Base-by-base conservation (phyloP, 2,329 filamentous ascomycete species). In the Aulographum hederae region DNA sequence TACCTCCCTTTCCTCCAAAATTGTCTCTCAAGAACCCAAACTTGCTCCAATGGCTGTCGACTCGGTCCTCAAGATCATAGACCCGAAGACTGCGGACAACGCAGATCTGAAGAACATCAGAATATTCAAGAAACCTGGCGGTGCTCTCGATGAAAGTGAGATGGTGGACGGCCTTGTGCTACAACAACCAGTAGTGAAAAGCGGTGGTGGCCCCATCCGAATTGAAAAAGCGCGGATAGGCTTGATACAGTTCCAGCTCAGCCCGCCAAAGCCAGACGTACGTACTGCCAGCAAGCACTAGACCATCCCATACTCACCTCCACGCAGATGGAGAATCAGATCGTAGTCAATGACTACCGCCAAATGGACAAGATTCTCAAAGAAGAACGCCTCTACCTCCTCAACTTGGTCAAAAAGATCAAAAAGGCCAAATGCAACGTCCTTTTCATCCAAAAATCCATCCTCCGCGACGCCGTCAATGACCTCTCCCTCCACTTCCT, bases 281-380 rank as follows among this genome's bases (percentile, higher is more conserved):
- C 49, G 73, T 60, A 25, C 13, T n/a, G 34, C 12, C 17, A 12
- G 8, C 14, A n/a, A n/a, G n/a, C n/a, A n/a, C n/a, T n/a, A n/a
- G n/a, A n/a, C n/a, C n/a, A n/a, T n/a, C n/a, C n/a, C n/a, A n/a
- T n/a, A n/a, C n/a, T n/a, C n/a, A 26, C 32, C 36, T 35, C 11
- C 14, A 14, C 15, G 11, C 14, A 82, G 73, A 98, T 98, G 89
- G 89, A 98, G 64, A 98, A 98, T 61, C 89, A 91, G 50, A 95
- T 98, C 41, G 77, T 92, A 19, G 89, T 98, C 49, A 98, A 98
- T 58, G 89, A 98, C 63, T 98, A 98, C 68, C 73, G 89, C 50
- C 89, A 98, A 56, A 98, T 98, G 89, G 89, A 98, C 66, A 98
- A 95, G 69, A 98, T 98, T 43, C 71, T 98, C 45, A 98, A 98